Base-by-base conservation (phyloP, 2,329 filamentous ascomycete species). In the Xylariaceae sp. region DNA sequence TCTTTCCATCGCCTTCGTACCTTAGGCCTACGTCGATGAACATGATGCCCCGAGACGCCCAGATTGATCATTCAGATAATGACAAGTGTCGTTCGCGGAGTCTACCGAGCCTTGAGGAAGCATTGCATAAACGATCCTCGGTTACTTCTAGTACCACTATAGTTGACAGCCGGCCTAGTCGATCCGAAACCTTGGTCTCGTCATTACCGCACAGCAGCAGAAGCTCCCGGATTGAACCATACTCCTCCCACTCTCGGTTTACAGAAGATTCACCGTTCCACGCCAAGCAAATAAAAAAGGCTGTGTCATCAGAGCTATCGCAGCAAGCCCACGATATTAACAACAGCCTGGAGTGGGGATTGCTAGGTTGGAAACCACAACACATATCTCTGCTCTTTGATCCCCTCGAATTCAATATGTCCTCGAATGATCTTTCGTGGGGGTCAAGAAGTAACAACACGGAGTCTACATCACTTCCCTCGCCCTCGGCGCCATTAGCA, bases 1-100 rank as follows among this genome's bases (percentile, higher is more conserved):
- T 59, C 21, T 70, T 70, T 47, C 67, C 67, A 18, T 62, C 67
- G 8, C 67, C 67, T 15, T 63, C 67, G 1, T 84, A 80, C 59
- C 79, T 84, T 57, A 73, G 78, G 43, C 81, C 81, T 22, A 82
- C 73, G 36, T 72, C 75, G 15, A 73, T 71, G 51, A 74, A 78
- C 21, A 84, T 84, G 81, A 68, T 75, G 44, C 80, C 81, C n/a
- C 74, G 81, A 45, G 76, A 82, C 75, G 44, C 74, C 76, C 53
- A 77, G 77, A 45, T 79, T 79, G 62, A 61, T 61, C 16, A 58
- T 30, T 47, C 41, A 36, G 53, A 55, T 21, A 42, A 22, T 30
- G 58, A 61, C 15, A 66, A 62, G 40, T 58, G 58, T 26, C 63
- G 65, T 16, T 63, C 63, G 26, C 56, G 60, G 12, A 69, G 66